Conservation (phyloP, 345 rosid genomes). For the Trapa incisa region DNA sequence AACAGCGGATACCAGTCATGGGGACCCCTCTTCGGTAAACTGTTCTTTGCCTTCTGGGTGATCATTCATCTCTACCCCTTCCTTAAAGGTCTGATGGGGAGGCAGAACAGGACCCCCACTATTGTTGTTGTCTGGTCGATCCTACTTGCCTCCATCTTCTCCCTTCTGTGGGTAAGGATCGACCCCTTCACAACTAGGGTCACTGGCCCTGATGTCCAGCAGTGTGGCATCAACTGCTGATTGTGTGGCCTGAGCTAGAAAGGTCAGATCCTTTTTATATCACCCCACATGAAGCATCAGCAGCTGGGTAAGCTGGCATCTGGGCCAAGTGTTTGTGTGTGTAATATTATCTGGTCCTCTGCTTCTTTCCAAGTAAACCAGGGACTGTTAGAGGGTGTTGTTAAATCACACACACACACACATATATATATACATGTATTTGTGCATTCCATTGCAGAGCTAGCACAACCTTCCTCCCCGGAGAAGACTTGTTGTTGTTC, state of each 20-base stretch:
- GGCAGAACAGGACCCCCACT: slow-evolving; percentile 86
- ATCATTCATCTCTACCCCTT: slow-evolving; percentile 79
- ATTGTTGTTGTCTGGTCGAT: slow-evolving; percentile 84
- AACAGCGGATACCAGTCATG: slow-evolving; percentile 85
- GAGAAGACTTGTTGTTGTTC: too few species aligned
- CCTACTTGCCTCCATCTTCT: slow-evolving; percentile 79
- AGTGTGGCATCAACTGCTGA: slow-evolving; percentile 79
- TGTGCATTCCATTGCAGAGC: not conserved
- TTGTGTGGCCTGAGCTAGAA: not conserved
- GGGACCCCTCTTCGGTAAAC: slow-evolving; percentile 87
- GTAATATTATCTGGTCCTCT: not conserved
- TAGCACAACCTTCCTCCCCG: not conserved
- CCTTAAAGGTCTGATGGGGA: slow-evolving; percentile 92
- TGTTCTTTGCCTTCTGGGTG: slow-evolving; percentile 91
- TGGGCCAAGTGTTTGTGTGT: not conserved
- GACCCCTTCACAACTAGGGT: slow-evolving; percentile 80
- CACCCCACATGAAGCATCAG: not conserved
- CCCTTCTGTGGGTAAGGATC: slow-evolving; percentile 71
- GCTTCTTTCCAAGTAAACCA: not conserved
- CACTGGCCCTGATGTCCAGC: slow-evolving; percentile 52
- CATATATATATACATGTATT: not conserved
- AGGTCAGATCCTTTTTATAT: not conserved
- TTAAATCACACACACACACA: not conserved
- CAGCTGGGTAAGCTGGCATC: not conserved
- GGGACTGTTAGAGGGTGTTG: not conserved